Evolutionary conservation across 148 eudicot genomes (phyloP).

Genomic region (Camellia sinensis): DNA sequence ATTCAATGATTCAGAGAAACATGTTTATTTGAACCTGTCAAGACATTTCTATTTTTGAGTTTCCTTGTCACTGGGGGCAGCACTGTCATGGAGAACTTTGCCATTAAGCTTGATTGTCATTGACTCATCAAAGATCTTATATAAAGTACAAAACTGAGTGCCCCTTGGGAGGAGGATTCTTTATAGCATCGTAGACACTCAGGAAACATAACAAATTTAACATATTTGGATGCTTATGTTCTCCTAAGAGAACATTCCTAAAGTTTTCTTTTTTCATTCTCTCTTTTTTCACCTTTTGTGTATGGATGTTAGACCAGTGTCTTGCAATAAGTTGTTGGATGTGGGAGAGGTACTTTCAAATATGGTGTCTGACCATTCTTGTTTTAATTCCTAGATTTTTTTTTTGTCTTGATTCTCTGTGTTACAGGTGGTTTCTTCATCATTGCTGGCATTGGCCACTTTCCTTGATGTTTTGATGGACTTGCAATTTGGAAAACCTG

Average conservation of each 20-base stretch:
- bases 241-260: not conserved
- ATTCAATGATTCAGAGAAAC: not conserved
- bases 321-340: not conserved
- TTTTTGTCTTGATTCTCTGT: not conserved
- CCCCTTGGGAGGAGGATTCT: not conserved
- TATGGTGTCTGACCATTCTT: conserved; percentile 1
- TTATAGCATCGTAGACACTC: not conserved
- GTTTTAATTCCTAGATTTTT: not conserved
- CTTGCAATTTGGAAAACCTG: conserved; percentile 45
- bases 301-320: not conserved
- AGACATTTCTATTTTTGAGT: not conserved
- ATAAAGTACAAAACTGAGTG: not conserved
- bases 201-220: not conserved
- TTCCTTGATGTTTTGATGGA: conserved; percentile 62
- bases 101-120: not conserved
- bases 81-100: not conserved
- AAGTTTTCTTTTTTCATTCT: not conserved
- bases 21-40: not conserved
- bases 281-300: no score
- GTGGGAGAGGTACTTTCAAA: not conserved
- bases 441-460: conserved; percentile 86
- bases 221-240: not conserved
- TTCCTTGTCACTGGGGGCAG: not conserved
- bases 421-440: conserved; percentile 78
- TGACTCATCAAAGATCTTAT: not conserved